Evolutionary conservation across 2,329 filamentous ascomycete species (phyloP).

Genomic region (Fusarium staphyleae): DNA sequence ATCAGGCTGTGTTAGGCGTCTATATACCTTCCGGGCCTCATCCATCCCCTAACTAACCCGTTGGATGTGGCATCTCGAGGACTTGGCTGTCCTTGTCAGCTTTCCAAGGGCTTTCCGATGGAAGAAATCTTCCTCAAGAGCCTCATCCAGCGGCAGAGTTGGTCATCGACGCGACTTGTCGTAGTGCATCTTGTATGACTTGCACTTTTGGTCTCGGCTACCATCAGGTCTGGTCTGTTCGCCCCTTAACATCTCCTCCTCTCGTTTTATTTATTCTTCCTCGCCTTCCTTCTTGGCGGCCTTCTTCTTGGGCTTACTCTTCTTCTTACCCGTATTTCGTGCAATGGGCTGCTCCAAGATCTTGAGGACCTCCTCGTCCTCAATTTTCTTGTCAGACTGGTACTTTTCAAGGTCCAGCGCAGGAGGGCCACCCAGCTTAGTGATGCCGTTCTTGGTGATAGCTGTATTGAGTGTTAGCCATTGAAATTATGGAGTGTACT

Average conservation of each 20-base stretch:
- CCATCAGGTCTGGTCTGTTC: constrained; percentile 21
- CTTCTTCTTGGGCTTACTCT: constrained; percentile 85
- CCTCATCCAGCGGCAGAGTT: constrained; percentile 25
- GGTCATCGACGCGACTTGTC: constrained; percentile 21
- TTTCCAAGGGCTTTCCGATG: constrained; percentile 24
- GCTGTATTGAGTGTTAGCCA: constrained; percentile 58
- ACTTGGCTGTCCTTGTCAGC: constrained; percentile 22
- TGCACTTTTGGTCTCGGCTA: constrained; percentile 14
- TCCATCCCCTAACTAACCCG: constrained; percentile 27
- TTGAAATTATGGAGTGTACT: neutral
- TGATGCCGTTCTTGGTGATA: constrained; percentile 97
- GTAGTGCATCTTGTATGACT: constrained; percentile 29
- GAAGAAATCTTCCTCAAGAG: constrained; percentile 18
- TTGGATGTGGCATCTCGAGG: constrained; percentile 25
- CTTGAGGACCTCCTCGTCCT: constrained; percentile 92
- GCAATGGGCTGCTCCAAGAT: constrained; percentile 88
- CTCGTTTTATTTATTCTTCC: constrained; percentile 40
- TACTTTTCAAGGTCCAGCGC: constrained; percentile 79
- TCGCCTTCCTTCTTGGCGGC: constrained; percentile 58
- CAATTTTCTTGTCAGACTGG: constrained; percentile 98
- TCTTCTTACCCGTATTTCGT: constrained; percentile 90
- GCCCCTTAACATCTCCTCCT: constrained; percentile 24
- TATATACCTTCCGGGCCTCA: constrained; percentile 36
- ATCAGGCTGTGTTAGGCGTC: constrained; percentile 34
- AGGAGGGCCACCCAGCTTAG: constrained; percentile 80